phyloP scores from a whole-genome alignment of 2,329 filamentous ascomycete genomes.

The Verticillium nubilum region DNA sequence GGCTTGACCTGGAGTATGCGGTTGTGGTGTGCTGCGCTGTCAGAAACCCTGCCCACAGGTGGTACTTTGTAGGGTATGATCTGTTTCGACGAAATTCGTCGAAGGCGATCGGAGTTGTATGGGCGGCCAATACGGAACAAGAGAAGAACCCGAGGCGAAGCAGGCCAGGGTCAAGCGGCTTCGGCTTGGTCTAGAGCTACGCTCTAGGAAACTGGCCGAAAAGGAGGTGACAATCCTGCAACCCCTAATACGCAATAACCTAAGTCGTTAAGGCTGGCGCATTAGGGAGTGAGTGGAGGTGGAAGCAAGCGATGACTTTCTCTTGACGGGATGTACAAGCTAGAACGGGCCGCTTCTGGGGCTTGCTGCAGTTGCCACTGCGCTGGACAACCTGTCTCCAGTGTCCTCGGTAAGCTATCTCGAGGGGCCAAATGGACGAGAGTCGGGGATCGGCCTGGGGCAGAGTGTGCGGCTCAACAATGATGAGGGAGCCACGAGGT shows the following conservation, averaged over 20 bases:
- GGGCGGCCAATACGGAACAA: constrained; percentile 11
- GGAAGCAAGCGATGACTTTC: neutral
- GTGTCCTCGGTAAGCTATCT: neutral
- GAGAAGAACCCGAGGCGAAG: constrained; percentile 11
- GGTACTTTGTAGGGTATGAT: constrained; percentile 2
- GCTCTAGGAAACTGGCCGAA: constrained; percentile 8
- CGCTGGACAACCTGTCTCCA: neutral
- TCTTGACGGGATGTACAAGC: neutral
- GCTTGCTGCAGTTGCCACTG: constrained; percentile 9
- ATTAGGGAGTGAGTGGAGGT: neutral
- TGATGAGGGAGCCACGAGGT: neutral
- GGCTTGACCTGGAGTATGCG: neutral
- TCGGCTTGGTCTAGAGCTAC: constrained; percentile 6
- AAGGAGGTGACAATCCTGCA: neutral
- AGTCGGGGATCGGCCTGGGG: neutral
- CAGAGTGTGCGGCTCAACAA: neutral
- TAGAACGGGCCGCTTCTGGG: neutral
- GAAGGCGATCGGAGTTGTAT: constrained; percentile 9
- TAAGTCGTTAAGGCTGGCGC: neutral
- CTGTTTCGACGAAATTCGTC: constrained; percentile 10
- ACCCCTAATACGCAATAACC: neutral
- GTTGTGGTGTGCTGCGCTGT: neutral
- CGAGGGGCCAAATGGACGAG: neutral
- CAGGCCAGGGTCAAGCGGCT: constrained; percentile 4
- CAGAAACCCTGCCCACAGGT: constrained; percentile 8